Base-by-base conservation (phyloP, 495 filamentous ascomycete species). In the Platismatia glauca region DNA sequence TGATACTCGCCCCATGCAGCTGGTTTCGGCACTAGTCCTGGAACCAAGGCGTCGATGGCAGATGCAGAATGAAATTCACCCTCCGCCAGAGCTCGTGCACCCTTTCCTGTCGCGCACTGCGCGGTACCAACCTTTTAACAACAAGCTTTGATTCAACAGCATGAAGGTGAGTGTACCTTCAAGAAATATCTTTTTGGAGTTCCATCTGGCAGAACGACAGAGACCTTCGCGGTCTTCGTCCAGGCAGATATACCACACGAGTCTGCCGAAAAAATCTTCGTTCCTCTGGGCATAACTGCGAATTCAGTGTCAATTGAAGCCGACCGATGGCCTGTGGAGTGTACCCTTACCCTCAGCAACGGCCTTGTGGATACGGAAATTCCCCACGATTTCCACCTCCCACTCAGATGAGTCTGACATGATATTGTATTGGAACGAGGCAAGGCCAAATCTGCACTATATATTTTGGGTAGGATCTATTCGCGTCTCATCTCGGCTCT, bases 221-320 rank as follows among this genome's bases (percentile, higher is more conserved):
- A 67, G 8, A 75, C 46, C 39, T 69, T 66, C 7, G 68, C 74
- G n/a, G 68, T 76, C 48, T 57, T 70, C 9, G 74, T 71, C 73
- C 74, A 76, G 24, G 69, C 55, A 38, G 69, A 72, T 38, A 63
- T 62, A 33, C 74, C 71, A 62, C 62, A 66, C 27, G 68, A 59
- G 29, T 70, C 67, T 33, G 68, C 68, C 13, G 69, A 70, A 7
- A 71, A 16, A 15, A 72, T 48, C 53, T 62, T 67, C n/a, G 70
- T 67, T 39, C 69, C 72, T 39, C 44, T 55, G 15, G 72, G 73
- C 62, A 74, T 58, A 5, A 62, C 73, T 74, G 44, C 15, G 56
- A 60, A 48, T 22, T 48, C 37, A 3, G 1, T 1, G 24, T 64
- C n/a, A 64, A 62, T 50, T 27, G 63, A 35, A 57, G 71, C 69